Conservation (phyloP, 1,284 basidiomycete genomes). For the Crepidotus sp. region DNA sequence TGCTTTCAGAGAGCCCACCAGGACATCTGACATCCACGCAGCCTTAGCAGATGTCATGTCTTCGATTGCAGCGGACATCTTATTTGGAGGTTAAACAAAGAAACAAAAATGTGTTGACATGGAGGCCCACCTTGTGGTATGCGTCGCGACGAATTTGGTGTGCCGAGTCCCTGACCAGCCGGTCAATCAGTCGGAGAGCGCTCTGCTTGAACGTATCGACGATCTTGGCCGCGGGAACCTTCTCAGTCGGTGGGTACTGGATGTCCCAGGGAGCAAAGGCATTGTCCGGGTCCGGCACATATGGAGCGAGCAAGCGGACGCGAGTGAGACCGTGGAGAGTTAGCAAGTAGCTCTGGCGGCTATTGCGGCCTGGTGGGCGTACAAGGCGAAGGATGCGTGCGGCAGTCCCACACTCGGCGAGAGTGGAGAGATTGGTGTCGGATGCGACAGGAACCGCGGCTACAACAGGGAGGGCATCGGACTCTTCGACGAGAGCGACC, state of each 20-base stretch:
- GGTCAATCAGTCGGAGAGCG: constrained; percentile 55
- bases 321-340: constrained; percentile 59
- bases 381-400: constrained; percentile 48
- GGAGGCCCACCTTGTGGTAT: constrained; percentile 60
- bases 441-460: constrained; percentile 50
- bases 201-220: constrained; percentile 59
- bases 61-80: too few relatives aligned
- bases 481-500: constrained; percentile 50
- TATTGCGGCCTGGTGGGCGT: constrained; percentile 38
- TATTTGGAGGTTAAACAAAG: too few relatives aligned
- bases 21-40: constrained; percentile 66
- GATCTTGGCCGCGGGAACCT: constrained; percentile 40
- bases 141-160: constrained; percentile 50
- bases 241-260: constrained; percentile 38
- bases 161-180: constrained; percentile 51
- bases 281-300: constrained; percentile 24
- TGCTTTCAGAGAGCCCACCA: constrained; percentile 52
- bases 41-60: constrained; percentile 52
- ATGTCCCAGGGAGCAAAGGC: constrained; percentile 36
- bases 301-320: constrained; percentile 33
- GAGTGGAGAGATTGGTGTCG: constrained; percentile 12
- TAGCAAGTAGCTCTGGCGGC: constrained; percentile 48
- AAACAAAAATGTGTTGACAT: too few relatives aligned
- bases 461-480: constrained; percentile 52
- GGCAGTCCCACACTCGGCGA: constrained; percentile 35